phyloP scores from a whole-genome alignment of 2,329 filamentous ascomycete species.

The Daldinia sp. region DNA sequence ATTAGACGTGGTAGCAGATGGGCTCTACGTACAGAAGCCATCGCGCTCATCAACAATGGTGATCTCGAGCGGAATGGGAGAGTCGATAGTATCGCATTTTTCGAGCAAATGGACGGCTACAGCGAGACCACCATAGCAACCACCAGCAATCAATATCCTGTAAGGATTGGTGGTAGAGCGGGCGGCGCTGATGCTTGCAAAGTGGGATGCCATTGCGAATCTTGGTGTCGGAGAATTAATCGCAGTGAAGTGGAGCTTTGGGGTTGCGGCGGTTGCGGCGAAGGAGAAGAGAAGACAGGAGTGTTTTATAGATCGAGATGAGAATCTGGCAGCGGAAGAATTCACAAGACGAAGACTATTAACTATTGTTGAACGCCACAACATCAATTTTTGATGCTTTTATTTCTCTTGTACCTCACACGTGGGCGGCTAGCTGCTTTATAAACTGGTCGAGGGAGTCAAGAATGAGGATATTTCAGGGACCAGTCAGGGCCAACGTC shows the following conservation, averaged over 20 bases:
- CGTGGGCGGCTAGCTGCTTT: conserved; percentile 5
- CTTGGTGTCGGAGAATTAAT: conserved; percentile 17
- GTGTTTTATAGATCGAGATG: conserved; percentile 20
- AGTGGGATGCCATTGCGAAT: conserved; percentile 30
- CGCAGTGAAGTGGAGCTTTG: conserved; percentile 16
- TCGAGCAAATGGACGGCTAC: conserved; percentile 73
- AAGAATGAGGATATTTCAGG: conserved; percentile 9
- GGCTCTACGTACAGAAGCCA: conserved; percentile 73
- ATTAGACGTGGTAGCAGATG: neutral
- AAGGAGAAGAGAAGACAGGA: conserved; percentile 10
- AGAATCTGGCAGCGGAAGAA: conserved; percentile 7
- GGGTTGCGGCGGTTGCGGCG: conserved; percentile 5
- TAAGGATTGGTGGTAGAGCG: conserved; percentile 48
- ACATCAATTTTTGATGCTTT: conserved; percentile 17
- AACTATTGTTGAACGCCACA: conserved; percentile 14
- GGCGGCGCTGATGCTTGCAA: conserved; percentile 10
- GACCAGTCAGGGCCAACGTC: conserved; percentile 20
- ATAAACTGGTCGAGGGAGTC: conserved; percentile 8
- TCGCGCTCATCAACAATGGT: conserved; percentile 82
- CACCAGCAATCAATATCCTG: conserved; percentile 72
- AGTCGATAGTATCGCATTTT: conserved; percentile 61
- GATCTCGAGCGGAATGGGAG: conserved; percentile 68
- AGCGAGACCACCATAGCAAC: conserved; percentile 76
- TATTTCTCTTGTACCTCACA: neutral
- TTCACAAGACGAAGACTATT: conserved; percentile 8